phyloP scores from a whole-genome alignment of 2,329 filamentous ascomycete species.

The Aspergillus terreus region DNA sequence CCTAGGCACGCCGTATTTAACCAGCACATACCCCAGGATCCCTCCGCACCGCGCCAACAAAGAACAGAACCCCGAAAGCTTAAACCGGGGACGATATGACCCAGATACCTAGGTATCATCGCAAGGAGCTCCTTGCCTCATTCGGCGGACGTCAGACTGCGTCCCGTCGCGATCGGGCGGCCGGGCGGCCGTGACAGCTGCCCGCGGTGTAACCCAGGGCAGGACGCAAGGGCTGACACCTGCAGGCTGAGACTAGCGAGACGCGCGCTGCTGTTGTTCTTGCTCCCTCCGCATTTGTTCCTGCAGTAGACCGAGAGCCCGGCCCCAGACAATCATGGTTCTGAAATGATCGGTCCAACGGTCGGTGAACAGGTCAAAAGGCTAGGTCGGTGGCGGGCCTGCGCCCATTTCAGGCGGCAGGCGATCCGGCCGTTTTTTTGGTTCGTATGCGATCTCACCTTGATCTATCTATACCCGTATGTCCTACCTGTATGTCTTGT shows the following conservation, averaged over 20 bases:
- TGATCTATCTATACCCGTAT: too few relatives aligned
- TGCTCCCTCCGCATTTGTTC: conserved; percentile 28
- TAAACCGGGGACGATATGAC: too few relatives aligned
- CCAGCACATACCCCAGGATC: too few relatives aligned
- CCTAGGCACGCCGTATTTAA: too few relatives aligned
- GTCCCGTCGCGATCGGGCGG: too few relatives aligned
- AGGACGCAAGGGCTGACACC: neutral
- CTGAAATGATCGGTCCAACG: conserved; percentile 17
- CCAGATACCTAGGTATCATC: too few relatives aligned
- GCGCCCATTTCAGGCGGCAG: conserved; percentile 2
- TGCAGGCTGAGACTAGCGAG: neutral
- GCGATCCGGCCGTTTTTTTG: neutral
- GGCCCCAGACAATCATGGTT: neutral
- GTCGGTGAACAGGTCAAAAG: conserved; percentile 20
- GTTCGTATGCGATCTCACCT: neutral
- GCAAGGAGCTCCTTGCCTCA: too few relatives aligned
- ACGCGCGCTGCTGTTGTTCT: neutral
- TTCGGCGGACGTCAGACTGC: too few relatives aligned
- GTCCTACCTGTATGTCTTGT: too few relatives aligned
- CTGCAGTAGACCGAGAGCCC: conserved; percentile 34
- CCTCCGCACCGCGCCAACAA: too few relatives aligned
- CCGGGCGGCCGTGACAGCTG: neutral
- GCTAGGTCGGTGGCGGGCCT: conserved; percentile 8
- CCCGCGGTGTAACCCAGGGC: neutral
- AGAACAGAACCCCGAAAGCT: too few relatives aligned